Evolutionary conservation across 2,329 filamentous ascomycete species (phyloP), one percentile per base, ranked within the genome.

Genomic region (Lasiodiplodia hormozganensis): DNA sequence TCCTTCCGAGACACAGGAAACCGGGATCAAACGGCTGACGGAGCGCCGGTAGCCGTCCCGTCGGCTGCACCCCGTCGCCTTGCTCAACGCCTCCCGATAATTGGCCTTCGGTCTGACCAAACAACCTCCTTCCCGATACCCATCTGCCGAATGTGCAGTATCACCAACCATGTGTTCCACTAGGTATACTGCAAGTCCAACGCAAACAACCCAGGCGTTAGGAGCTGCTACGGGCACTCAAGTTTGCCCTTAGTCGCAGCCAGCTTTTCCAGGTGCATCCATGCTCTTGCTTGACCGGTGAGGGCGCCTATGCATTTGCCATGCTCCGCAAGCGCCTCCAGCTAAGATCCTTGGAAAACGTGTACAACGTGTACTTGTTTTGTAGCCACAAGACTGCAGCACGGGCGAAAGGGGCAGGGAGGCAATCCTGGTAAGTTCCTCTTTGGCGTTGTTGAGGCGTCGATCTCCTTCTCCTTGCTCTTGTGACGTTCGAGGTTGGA

Each of bases 1-100:
- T 21, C 36, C 38, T 64, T 64, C 60, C 43, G 60, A 64, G 25
- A 64, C 60, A 64, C 60, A 64, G 47, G 47, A 64, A 36, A 52
- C 60, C 60, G 60, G 60, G 60, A 34, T 64, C 11, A 12, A 64
- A 52, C 28, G 60, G 28, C 47, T 52, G 25, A 16, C 60, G 28
- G 43, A 31, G 25, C 31, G 43, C n/a, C 40, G 23, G 23, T 25
- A 34, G 25, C 40, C 25, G 58, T 36, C 25, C 38, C 60, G 60
- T 38, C 60, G 60, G 60, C 28, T 64, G 43, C 25, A 64, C 52
- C n/a, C 47, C 47, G 60, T 38, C 47, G 47, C 60, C 47, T 64
- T 52, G 47, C 47, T 28, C 28, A 36, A 52, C 28, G 40, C 28
- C 31, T 52, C 21, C 28, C 58, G 28, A 51, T 51, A 28, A 62